Conservation (phyloP, 192 early-diverging fungal genomes). For the Kappamyces sp. region DNA sequence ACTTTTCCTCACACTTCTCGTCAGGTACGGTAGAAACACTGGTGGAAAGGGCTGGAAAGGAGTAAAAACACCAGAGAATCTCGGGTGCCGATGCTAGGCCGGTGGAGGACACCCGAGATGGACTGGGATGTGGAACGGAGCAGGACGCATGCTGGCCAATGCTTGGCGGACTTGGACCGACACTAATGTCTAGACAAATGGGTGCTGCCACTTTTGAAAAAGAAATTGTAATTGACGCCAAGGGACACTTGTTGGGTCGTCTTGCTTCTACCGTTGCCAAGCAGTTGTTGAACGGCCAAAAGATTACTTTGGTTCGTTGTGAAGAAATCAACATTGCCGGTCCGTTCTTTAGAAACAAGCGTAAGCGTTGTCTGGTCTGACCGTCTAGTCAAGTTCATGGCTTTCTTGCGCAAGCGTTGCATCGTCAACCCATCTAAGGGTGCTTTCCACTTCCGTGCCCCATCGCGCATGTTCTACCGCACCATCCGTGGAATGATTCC, state of each 20-base stretch:
- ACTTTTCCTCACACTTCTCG: too few species aligned
- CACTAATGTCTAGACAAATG: too few species aligned
- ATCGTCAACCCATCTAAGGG: conserved; percentile 94
- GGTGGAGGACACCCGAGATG: too few species aligned
- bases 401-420: conserved; percentile 96
- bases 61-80: too few species aligned
- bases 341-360: conserved; percentile 99
- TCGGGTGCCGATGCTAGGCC: too few species aligned
- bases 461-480: conserved; percentile 95
- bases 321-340: conserved; percentile 99
- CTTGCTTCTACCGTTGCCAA: conserved; percentile 97
- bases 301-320: conserved; percentile 94
- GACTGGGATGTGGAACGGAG: too few species aligned
- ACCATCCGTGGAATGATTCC: conserved; percentile 98
- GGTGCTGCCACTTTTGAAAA: conserved; percentile 41
- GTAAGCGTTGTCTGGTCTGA: conserved; percentile 47
- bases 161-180: too few species aligned
- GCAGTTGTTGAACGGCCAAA: conserved; percentile 96
- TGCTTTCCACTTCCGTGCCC: conserved; percentile 98
- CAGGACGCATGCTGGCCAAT: too few species aligned
- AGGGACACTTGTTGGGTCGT: conserved; percentile 97
- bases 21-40: too few species aligned
- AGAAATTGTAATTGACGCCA: conserved; percentile 98
- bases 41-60: too few species aligned
- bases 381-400: conserved; percentile 80